These are phyloP conservation scores for Leptographium flavum DNA, from an alignment of 2,329 filamentous ascomycete species.

Conservation along the genomic window DNA sequence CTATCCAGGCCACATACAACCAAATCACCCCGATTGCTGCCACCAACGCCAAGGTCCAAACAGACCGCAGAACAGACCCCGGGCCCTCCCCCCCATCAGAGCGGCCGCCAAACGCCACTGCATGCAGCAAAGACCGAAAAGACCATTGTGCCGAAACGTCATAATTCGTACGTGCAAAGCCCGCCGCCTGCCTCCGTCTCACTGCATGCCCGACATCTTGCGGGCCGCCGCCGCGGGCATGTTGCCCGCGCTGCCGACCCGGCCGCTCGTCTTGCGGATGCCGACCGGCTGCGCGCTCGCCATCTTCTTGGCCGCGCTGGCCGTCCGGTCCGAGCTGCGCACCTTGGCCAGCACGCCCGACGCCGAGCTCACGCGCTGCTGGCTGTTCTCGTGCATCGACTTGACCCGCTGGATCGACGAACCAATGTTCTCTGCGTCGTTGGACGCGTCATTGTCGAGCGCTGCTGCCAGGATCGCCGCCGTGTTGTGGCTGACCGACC, in stretches of 20 bases:
- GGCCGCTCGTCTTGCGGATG: constrained; percentile 52
- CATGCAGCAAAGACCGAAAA: constrained; percentile 1
- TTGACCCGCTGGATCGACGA: constrained; percentile 33
- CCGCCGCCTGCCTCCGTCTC: background rate
- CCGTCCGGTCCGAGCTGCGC: constrained; percentile 25
- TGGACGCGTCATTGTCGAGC: constrained; percentile 53
- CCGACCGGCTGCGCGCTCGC: constrained; percentile 35
- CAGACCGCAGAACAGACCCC: too few relatives aligned
- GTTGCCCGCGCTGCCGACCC: constrained; percentile 43
- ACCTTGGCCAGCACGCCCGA: constrained; percentile 49
- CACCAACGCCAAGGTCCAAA: too few relatives aligned
- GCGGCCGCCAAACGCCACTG: background rate
- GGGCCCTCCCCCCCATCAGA: background rate
- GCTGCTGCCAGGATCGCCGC: constrained; percentile 46
- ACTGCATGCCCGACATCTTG: constrained; percentile 33
- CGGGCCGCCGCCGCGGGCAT: constrained; percentile 23
- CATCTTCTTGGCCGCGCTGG: constrained; percentile 31
- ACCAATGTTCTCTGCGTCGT: constrained; percentile 59
- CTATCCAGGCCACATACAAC: background rate
- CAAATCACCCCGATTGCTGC: too few relatives aligned
- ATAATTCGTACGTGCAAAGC: background rate
- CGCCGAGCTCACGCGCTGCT: constrained; percentile 33
- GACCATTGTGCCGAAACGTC: too few relatives aligned
- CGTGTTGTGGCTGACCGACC: constrained; percentile 62
- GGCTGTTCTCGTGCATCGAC: constrained; percentile 36